These are phyloP conservation scores for Canavalia ensiformis DNA, from an alignment of 306 rosid genomes.

Conservation along the genomic window DNA sequence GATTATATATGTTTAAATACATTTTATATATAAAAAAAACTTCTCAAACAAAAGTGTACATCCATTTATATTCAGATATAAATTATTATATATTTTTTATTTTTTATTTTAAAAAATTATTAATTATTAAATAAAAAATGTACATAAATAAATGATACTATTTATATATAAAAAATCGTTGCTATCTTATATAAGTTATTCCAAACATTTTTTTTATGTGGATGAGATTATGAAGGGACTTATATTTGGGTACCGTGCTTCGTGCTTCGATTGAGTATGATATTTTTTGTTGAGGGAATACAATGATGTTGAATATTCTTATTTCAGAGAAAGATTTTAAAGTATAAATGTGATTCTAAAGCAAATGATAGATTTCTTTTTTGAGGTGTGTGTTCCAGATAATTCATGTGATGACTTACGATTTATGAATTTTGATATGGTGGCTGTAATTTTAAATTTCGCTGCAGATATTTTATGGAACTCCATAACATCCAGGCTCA, in stretches of 20 bases:
- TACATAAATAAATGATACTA: too few relatives aligned
- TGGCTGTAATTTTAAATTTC: neutral
- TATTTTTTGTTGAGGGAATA: neutral
- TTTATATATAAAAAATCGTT: too few relatives aligned
- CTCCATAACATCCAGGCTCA: too few relatives aligned
- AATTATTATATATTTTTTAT: too few relatives aligned
- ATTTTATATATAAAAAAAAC: too few relatives aligned
- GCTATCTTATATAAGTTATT: too few relatives aligned
- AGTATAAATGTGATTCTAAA: neutral
- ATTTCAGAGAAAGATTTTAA: neutral
- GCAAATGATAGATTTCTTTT: neutral
- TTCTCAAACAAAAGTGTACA: too few relatives aligned
- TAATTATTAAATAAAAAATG: too few relatives aligned
- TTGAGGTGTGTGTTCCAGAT: neutral
- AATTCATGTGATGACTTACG: neutral
- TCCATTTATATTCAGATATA: too few relatives aligned
- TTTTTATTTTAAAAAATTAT: too few relatives aligned
- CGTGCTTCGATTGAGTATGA: neutral
- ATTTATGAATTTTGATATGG: neutral
- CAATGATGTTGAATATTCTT: neutral
- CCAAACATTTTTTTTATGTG: neutral
- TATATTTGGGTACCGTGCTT: neutral
- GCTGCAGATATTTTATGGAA: too few relatives aligned
- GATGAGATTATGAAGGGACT: neutral
- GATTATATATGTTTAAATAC: too few relatives aligned